Conservation (phyloP, 2,329 filamentous ascomycete species). For the Akanthomyces muscarius region DNA sequence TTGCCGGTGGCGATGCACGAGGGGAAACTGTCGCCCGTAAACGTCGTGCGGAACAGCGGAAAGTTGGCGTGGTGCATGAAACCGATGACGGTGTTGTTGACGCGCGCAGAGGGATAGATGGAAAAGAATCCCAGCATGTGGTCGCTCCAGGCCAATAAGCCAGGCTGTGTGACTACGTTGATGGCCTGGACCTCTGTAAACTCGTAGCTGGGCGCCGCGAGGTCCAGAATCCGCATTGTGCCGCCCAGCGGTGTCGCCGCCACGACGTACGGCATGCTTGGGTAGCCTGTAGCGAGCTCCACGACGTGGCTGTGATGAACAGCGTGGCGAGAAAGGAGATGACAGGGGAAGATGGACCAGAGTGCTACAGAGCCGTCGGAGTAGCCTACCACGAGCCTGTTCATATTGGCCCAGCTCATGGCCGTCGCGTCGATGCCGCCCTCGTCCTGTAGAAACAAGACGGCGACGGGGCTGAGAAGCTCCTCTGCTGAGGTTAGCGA, state of each 20-base stretch:
- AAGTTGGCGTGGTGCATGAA: conserved; percentile 52
- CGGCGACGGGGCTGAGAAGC: conserved; percentile 41
- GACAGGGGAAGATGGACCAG: conserved; percentile 51
- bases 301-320: conserved; percentile 52
- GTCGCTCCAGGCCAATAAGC: conserved; percentile 52
- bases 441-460: conserved; percentile 44
- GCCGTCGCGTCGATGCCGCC: conserved; percentile 46
- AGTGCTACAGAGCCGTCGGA: conserved; percentile 53
- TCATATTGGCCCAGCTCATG: conserved; percentile 52
- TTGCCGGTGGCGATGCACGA: conserved; percentile 47
- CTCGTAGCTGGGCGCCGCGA: conserved; percentile 49
- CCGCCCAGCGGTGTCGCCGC: conserved; percentile 53
- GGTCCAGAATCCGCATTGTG: conserved; percentile 48
- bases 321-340: conserved; percentile 47
- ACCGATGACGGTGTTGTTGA: conserved; percentile 48
- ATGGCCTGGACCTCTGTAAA: conserved; percentile 50
- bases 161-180: conserved; percentile 49
- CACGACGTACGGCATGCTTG: conserved; percentile 53
- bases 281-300: conserved; percentile 53
- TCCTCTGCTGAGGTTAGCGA: conserved; percentile 38
- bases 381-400: conserved; percentile 53
- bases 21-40: conserved; percentile 47
- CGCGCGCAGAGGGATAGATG: conserved; percentile 49
- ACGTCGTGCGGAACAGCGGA: conserved; percentile 49
- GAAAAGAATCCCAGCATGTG: conserved; percentile 53